Evolutionary conservation across 345 rosid genomes (phyloP).

Genomic region (Nephelium lappaceum): DNA sequence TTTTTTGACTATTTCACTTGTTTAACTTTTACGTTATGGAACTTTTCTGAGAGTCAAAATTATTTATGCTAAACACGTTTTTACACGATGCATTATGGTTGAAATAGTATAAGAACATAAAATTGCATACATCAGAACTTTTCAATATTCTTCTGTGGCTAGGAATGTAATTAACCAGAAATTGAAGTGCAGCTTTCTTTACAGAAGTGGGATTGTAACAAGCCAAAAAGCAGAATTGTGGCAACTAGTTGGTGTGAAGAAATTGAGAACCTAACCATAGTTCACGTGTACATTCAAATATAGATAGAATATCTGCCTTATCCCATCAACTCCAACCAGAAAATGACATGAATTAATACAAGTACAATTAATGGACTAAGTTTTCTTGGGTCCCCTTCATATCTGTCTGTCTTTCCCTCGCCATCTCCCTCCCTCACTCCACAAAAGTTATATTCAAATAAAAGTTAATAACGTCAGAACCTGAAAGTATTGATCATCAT

Average conservation of each 20-base stretch:
- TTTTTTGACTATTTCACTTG: neutral
- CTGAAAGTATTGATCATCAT: too few relatives aligned
- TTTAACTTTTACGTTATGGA: neutral
- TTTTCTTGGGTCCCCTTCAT: conserved; percentile 12
- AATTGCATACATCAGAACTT: neutral
- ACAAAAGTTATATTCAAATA: neutral
- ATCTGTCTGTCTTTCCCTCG: conserved; percentile 2
- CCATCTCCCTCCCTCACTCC: too few relatives aligned
- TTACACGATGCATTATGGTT: too few relatives aligned
- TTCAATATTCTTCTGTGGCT: conserved; percentile 1
- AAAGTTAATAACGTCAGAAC: too few relatives aligned
- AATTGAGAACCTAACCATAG: conserved; percentile 15
- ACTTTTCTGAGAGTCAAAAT: too few relatives aligned
- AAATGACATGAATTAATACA: conserved; percentile 18
- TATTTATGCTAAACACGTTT: too few relatives aligned
- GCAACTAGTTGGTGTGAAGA: conserved; percentile 3
- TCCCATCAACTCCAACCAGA: neutral
- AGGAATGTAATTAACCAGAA: conserved; percentile 15
- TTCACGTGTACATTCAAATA: conserved; percentile 11
- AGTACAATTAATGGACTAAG: conserved; percentile 3
- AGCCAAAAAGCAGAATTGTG: neutral
- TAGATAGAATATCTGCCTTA: conserved; percentile 2
- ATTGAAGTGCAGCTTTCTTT: conserved; percentile 15
- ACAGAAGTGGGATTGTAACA: conserved; percentile 9
- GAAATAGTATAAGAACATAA: neutral